Evolutionary conservation across 139 green algal genomes (phyloP).

Genomic region (Chlamydomonas sp.): DNA sequence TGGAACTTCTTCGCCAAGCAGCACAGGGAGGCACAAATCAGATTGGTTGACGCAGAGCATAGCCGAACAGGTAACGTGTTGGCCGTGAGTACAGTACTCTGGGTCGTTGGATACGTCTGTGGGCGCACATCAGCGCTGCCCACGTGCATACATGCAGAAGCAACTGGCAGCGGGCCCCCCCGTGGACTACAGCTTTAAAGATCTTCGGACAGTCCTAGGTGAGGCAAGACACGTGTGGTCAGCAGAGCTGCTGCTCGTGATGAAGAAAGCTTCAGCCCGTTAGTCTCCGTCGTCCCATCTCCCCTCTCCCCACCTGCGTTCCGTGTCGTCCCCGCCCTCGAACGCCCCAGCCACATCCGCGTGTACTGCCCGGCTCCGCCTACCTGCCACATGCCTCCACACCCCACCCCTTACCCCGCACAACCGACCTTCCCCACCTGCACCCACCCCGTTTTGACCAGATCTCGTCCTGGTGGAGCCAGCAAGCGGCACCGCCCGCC

Average conservation of each 20-base stretch:
- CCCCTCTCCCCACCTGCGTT: too few relatives aligned
- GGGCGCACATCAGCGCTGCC: too few relatives aligned
- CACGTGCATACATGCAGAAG: neutral
- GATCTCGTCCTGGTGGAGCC: slow-evolving; percentile 26
- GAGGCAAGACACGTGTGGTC: neutral
- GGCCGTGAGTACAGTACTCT: too few relatives aligned
- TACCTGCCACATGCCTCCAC: neutral
- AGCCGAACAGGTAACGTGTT: too few relatives aligned
- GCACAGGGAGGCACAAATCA: too few relatives aligned
- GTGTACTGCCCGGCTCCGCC: neutral
- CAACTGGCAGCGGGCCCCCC: slow-evolving; percentile 13
- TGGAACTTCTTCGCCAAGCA: too few relatives aligned
- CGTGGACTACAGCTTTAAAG: slow-evolving; percentile 33
- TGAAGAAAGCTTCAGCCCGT: too few relatives aligned
- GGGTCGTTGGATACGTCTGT: too few relatives aligned
- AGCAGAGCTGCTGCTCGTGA: neutral
- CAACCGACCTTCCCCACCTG: neutral
- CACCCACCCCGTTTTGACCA: neutral
- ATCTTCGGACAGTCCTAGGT: slow-evolving; percentile 7
- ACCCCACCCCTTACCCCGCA: neutral
- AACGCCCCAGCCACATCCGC: neutral
- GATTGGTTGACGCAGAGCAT: too few relatives aligned
- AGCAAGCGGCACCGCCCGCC: slow-evolving; percentile 12
- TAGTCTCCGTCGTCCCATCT: too few relatives aligned
- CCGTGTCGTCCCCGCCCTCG: too few relatives aligned